Percentiles rank a stretch among this genome's conserved stretches.
Evolutionary conservation across 306 rosid species (phyloP).

Genomic region (Trifolium repens): DNA sequence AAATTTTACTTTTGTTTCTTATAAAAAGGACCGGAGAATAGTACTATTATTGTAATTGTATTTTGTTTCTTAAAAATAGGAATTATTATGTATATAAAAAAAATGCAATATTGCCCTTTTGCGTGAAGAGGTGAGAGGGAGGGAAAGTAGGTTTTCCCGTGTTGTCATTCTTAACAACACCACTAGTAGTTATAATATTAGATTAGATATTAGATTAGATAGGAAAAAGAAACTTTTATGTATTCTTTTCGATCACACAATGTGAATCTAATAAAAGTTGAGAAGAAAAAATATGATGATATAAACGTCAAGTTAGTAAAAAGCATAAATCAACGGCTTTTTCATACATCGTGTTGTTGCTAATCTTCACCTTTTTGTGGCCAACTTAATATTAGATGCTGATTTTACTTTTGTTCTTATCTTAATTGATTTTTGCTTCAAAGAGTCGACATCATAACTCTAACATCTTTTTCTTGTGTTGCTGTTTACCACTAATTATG

Average conservation of each 20-base stretch:
- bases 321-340: slow-evolving; percentile 32
- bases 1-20: too few relatives aligned
- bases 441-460: slow-evolving; percentile 32
- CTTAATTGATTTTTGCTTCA: slow-evolving; percentile 40
- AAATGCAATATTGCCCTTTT: too few relatives aligned
- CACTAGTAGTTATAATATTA: too few relatives aligned
- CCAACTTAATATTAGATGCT: slow-evolving; percentile 38
- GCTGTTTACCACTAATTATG: slow-evolving; percentile 29
- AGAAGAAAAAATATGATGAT: slow-evolving; percentile 16
- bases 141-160: too few relatives aligned
- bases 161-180: too few relatives aligned
- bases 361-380: slow-evolving; percentile 30
- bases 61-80: too few relatives aligned
- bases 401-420: slow-evolving; percentile 45
- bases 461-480: slow-evolving; percentile 10
- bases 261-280: slow-evolving; percentile 38
- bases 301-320: slow-evolving; percentile 34
- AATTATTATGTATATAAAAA: too few relatives aligned
- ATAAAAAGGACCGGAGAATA: too few relatives aligned
- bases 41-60: too few relatives aligned
- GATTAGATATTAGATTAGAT: too few relatives aligned
- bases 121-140: too few relatives aligned
- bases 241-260: slow-evolving; percentile 49
- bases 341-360: not conserved
- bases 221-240: slow-evolving; percentile 28